A percentile compares a stretch with the other conserved stretches of the same genome.
These are phyloP conservation scores for Vaccinium macrocarpon DNA, from an alignment of 148 eudicot genomes.

Conservation along the genomic window DNA sequence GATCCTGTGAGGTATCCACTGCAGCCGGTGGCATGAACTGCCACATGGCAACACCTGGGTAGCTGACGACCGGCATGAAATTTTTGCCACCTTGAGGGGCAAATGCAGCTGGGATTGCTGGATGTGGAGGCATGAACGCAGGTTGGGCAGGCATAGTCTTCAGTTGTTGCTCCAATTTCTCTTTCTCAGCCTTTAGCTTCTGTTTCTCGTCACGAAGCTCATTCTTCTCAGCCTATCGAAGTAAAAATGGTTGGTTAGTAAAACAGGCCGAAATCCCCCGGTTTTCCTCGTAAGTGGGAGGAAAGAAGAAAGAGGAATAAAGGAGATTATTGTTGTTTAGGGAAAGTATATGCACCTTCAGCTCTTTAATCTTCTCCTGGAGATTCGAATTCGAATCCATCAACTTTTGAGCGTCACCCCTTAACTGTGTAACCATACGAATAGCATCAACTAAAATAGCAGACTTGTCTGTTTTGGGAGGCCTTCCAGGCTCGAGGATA, in stretches of 20 bases:
- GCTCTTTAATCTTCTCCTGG: constrained; percentile 68
- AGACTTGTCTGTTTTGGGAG: constrained; percentile 68
- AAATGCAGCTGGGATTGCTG: constrained; percentile 57
- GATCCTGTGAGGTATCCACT: constrained; percentile 78
- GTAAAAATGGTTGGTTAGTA: not conserved
- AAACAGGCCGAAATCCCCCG: not conserved
- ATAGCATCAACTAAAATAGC: constrained; percentile 68
- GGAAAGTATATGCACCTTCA: constrained; percentile 43
- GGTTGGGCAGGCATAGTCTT: constrained; percentile 57
- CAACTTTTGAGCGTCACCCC: constrained; percentile 61
- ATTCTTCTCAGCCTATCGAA: constrained; percentile 54
- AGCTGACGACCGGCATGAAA: constrained; percentile 57
- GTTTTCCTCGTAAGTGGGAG: not conserved
- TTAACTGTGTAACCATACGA: constrained; percentile 61
- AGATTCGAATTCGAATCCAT: constrained; percentile 60
- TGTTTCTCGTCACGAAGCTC: constrained; percentile 83
- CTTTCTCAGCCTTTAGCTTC: constrained; percentile 73
- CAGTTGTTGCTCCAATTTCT: constrained; percentile 62
- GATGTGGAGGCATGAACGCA: constrained; percentile 42
- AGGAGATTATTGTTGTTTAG: not conserved
- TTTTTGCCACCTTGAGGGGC: constrained; percentile 57
- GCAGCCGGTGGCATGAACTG: constrained; percentile 83
- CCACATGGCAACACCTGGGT: constrained; percentile 86
- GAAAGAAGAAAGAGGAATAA: not conserved
- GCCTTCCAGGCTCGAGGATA: constrained; percentile 64